A percentile compares a stretch with the other conserved stretches of the same genome.
phyloP scores from a whole-genome alignment of 306 rosid genomes.

The Prunus mongolica region DNA sequence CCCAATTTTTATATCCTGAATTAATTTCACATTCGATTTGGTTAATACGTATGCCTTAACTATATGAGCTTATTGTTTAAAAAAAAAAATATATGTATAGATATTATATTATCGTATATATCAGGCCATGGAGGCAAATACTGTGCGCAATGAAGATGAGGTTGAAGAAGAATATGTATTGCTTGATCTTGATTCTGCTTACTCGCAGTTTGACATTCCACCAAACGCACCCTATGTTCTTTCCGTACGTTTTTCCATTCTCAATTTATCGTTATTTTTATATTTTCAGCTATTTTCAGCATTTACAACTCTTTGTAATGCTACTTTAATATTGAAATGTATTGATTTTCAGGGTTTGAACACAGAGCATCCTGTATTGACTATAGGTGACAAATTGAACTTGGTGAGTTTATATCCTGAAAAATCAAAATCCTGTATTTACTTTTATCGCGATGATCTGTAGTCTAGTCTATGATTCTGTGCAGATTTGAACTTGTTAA shows the following conservation, averaged over 20 bases:
- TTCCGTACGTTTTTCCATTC: constrained; percentile 37
- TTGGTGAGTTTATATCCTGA: constrained; percentile 42
- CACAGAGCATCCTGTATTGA: constrained; percentile 65
- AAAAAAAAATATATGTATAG: neutral
- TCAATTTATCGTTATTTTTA: neutral
- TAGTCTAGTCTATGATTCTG: neutral
- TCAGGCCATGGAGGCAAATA: constrained; percentile 51
- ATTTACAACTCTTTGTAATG: neutral
- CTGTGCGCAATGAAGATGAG: constrained; percentile 14
- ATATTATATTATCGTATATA: neutral
- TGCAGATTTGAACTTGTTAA: neutral
- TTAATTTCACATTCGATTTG: neutral
- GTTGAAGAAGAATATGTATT: constrained; percentile 68
- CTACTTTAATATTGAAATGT: constrained; percentile 18
- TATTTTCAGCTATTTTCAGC: neutral
- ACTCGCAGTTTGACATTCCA: constrained; percentile 47
- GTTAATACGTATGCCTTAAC: neutral
- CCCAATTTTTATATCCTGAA: neutral
- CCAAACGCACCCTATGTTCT: constrained; percentile 72
- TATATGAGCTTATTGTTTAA: neutral
- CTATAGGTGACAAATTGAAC: constrained; percentile 58
- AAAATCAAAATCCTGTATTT: neutral
- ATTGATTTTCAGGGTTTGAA: constrained; percentile 58
- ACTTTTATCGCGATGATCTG: neutral
- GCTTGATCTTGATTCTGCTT: constrained; percentile 59